Evolutionary conservation across 192 early-diverging fungal genomes (phyloP).

Genomic region (Polychytrium aggregatum): DNA sequence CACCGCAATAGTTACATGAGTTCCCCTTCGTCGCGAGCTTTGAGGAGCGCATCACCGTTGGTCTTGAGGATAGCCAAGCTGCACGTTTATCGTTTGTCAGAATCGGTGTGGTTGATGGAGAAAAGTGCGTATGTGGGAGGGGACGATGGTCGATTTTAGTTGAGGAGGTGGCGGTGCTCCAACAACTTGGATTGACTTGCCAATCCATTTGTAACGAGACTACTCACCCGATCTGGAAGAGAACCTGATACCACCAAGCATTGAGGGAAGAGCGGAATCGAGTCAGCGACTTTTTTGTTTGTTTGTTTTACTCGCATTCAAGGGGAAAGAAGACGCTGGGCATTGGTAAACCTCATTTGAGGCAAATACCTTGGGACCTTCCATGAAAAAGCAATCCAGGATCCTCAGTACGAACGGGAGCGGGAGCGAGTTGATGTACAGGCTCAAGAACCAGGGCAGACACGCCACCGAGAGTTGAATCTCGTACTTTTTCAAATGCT

Average conservation of each 20-base stretch:
- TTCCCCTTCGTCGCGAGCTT: slow-evolving; percentile 47
- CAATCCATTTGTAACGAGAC: slow-evolving; percentile 4
- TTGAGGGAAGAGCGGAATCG: too few relatives aligned
- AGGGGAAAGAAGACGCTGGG: too few relatives aligned
- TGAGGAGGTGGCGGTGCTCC: too few relatives aligned
- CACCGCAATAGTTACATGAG: slow-evolving; percentile 44
- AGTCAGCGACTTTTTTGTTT: too few relatives aligned
- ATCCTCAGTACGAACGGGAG: slow-evolving; percentile 76
- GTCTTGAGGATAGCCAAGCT: slow-evolving; percentile 85
- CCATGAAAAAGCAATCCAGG: slow-evolving; percentile 95
- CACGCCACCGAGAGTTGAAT: slow-evolving; percentile 95
- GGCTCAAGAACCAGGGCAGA: slow-evolving; percentile 93
- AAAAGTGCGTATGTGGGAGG: too few relatives aligned
- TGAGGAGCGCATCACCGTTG: slow-evolving; percentile 56
- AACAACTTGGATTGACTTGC: too few relatives aligned
- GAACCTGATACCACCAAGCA: slow-evolving; percentile 25
- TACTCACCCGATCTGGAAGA: slow-evolving; percentile 80
- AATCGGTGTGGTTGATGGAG: too few relatives aligned
- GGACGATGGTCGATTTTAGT: too few relatives aligned
- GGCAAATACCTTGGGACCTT: slow-evolving; percentile 81
- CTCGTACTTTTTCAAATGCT: slow-evolving; percentile 74
- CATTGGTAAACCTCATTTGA: too few relatives aligned
- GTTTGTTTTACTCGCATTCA: too few relatives aligned
- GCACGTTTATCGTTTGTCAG: too few relatives aligned
- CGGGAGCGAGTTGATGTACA: slow-evolving; percentile 96